Percentiles rank a stretch among this genome's conserved stretches.
Evolutionary conservation across 164 flowering plant species (phyloP).

Genomic region (Chimonanthus salicifolius): DNA sequence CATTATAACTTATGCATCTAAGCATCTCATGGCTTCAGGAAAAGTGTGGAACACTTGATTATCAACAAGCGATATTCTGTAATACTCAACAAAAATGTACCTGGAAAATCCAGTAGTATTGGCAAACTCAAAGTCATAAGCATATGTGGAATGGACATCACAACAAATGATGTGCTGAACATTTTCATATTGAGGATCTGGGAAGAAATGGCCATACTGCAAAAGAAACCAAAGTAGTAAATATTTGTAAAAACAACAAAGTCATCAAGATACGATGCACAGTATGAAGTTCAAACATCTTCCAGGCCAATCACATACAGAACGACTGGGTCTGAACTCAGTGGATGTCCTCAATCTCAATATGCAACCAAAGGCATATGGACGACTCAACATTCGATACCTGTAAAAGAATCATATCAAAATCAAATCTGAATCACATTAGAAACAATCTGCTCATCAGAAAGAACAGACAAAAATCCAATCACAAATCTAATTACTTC

Average conservation of each 20-base stretch:
- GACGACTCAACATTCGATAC: conserved; percentile 95
- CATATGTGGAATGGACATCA: conserved; percentile 93
- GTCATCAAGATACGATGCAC: background rate
- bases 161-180: conserved; percentile 98
- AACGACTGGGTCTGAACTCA: conserved; percentile 74
- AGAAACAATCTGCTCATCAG: no score
- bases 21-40: no score
- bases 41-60: no score
- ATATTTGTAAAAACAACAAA: no score
- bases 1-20: no score
- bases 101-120: conserved; percentile 69
- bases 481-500: no score
- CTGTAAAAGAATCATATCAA: conserved; percentile 34
- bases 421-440: background rate
- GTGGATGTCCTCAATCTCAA: conserved; percentile 86
- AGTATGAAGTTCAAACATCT: conserved; percentile 1
- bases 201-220: conserved; percentile 98
- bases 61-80: background rate
- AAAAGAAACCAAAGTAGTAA: conserved; percentile 11
- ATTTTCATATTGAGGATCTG: conserved; percentile 98
- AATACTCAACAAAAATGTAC: conserved; percentile 26
- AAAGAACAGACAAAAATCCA: no score
- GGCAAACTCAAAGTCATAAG: conserved; percentile 92
- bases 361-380: conserved; percentile 92
- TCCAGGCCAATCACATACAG: conserved; percentile 40